A percentile compares a stretch with the other conserved stretches of the same genome.
phyloP scores from a whole-genome alignment of 225 moss, liverwort and hornwort genomes.

The Polytrichum formosum region DNA sequence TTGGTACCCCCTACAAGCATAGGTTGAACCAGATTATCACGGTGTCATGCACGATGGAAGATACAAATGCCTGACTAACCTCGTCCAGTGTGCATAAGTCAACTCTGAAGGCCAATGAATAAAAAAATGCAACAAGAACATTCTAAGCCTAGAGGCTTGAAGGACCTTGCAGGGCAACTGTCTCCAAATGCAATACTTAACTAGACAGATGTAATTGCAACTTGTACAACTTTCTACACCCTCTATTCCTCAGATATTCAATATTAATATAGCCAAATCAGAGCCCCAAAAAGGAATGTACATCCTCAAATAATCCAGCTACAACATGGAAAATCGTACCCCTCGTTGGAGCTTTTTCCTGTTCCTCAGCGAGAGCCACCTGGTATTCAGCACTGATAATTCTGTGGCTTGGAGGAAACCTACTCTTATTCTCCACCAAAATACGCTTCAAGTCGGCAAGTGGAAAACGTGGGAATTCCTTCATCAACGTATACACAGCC shows the following conservation, averaged over 20 bases:
- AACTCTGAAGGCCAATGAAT: neutral
- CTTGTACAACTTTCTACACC: too few relatives aligned
- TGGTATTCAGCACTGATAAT: conserved; percentile 23
- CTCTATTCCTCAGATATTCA: too few relatives aligned
- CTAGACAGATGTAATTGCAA: too few relatives aligned
- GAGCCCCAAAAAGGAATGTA: too few relatives aligned
- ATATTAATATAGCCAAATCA: too few relatives aligned
- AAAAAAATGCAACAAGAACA: neutral
- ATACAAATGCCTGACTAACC: neutral
- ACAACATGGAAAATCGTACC: neutral
- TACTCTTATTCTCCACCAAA: conserved; percentile 17
- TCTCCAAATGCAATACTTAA: too few relatives aligned
- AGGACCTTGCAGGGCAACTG: too few relatives aligned
- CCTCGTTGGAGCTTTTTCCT: neutral
- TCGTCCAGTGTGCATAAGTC: too few relatives aligned
- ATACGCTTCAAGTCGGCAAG: conserved; percentile 24
- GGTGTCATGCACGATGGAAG: too few relatives aligned
- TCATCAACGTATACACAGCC: conserved; percentile 16
- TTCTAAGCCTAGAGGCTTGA: neutral
- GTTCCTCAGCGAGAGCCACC: conserved; percentile 33
- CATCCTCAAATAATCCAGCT: too few relatives aligned
- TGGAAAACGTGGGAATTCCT: conserved; percentile 40
- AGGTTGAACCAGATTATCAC: neutral
- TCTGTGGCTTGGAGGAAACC: conserved; percentile 31
- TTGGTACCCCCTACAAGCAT: conserved; percentile 18